Conservation (phyloP, 768 basidiomycete species). For the button mushroom (Agaricus bisporus) region DNA sequence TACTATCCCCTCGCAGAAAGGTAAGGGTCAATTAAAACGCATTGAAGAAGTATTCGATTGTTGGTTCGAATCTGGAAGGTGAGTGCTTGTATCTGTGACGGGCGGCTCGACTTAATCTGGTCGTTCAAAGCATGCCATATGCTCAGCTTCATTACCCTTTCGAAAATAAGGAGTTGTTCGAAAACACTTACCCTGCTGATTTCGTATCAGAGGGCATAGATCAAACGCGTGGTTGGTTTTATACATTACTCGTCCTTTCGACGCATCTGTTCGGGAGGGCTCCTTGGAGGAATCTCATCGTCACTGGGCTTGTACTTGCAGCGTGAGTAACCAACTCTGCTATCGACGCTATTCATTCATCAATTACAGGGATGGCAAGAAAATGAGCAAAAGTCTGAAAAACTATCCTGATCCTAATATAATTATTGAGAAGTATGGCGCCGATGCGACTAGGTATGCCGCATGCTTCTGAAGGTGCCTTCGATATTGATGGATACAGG, state of each 20-base stretch:
- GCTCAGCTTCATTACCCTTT: conserved; percentile 98
- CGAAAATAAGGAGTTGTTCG: conserved; percentile 89
- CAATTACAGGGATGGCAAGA: conserved; percentile 80
- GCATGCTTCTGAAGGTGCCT: neutral
- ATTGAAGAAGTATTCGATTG: conserved; percentile 99
- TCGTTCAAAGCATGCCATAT: conserved; percentile 88
- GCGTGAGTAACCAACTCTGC: conserved; percentile 49
- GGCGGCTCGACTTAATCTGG: neutral
- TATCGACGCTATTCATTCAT: neutral
- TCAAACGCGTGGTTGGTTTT: conserved; percentile 99
- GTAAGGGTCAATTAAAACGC: conserved; percentile 80
- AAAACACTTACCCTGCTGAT: conserved; percentile 85
- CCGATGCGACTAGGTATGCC: conserved; percentile 83
- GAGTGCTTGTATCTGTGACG: neutral
- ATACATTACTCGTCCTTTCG: conserved; percentile 93
- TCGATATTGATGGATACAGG: conserved; percentile 29
- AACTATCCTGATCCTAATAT: conserved; percentile 97
- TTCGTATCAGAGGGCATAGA: conserved; percentile 99
- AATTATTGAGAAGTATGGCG: conserved; percentile 87
- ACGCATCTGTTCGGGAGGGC: conserved; percentile 91
- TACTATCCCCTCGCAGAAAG: conserved; percentile 87
- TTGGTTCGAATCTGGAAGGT: conserved; percentile 99
- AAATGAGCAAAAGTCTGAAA: conserved; percentile 97
- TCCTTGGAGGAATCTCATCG: conserved; percentile 98
- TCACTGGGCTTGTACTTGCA: conserved; percentile 92